Percentiles rank a stretch among this genome's conserved stretches.
These are phyloP conservation scores for Podosphaera fusca DNA, from an alignment of 2,329 filamentous ascomycete genomes.

Conservation along the genomic window DNA sequence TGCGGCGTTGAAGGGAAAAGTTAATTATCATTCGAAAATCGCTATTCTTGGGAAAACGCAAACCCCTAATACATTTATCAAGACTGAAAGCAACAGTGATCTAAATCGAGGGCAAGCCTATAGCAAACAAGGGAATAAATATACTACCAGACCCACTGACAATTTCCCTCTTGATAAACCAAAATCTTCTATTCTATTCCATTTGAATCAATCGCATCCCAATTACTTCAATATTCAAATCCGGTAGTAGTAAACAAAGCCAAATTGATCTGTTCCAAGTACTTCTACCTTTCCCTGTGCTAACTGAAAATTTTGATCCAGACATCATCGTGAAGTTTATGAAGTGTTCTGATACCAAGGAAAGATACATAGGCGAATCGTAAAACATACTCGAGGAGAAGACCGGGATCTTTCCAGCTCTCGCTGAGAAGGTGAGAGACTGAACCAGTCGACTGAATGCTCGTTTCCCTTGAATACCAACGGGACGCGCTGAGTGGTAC, in stretches of 20 bases:
- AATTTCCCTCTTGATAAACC: neutral
- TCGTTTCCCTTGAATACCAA: neutral
- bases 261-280: neutral
- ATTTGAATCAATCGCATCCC: neutral
- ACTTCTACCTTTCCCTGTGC: neutral
- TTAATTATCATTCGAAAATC: neutral
- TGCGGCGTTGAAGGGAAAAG: neutral
- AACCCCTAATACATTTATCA: neutral
- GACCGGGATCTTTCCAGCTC: neutral
- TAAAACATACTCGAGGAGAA: neutral
- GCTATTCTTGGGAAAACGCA: neutral
- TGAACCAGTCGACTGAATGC: neutral
- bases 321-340: neutral
- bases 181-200: neutral
- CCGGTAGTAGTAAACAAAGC: neutral
- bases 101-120: neutral
- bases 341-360: constrained; percentile 1
- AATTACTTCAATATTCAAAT: neutral
- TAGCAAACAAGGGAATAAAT: neutral
- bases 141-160: neutral
- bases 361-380: neutral
- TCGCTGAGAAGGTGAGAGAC: neutral
- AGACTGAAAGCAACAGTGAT: neutral
- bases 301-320: neutral
- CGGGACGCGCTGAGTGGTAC: neutral